Base-by-base conservation (phyloP, 202 grass and related monocot genomes). In the Zizania palustris region DNA sequence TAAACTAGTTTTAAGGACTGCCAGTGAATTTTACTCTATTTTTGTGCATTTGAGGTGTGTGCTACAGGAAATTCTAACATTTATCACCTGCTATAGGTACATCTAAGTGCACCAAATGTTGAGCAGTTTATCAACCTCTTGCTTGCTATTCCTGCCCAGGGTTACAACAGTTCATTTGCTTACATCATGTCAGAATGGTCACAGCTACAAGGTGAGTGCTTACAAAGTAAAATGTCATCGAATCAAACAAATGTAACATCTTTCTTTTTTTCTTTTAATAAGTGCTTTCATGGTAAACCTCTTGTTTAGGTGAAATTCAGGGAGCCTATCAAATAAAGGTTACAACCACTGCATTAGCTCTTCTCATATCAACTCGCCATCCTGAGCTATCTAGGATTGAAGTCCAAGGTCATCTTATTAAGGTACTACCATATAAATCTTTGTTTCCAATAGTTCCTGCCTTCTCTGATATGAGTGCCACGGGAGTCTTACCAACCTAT, bases 281-380 rank as follows among this genome's bases (percentile, higher is more conserved):
- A 75, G 28, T 66, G 42, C 37, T 59, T 75, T 72, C 28, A 28
- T 28, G 28, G 28, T 54, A 71, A 64, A 58, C 65, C 75, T 53
- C 9, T 36, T 72, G 49, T 85, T 58, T 69, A 98, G 91, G 91
- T 87, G 91, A 98, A 90, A 92, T 98, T 82, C 91, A 94, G 69
- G 95, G 95, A 81, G 83, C 88, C 42, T 98, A 98, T 78, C 95
- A 98, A 82, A 98, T 98, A 90, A 98, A 94, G 65, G 89, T 98
- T 62, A 98, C 95, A 62, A 92, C 95, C 37, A 92, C 89, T 64
- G 95, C 91, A 65, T 85, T 98, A 85, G 83, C 85, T 82, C 85
- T 98, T 82, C 87, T 98, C 45, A 59, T 98, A 72, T 92, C 87
- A 54, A 89, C 89, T 35, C 73, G 83, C 67, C 81, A 95, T 81